Conservation (phyloP, 345 rosid species). For the Clausena lansium region DNA sequence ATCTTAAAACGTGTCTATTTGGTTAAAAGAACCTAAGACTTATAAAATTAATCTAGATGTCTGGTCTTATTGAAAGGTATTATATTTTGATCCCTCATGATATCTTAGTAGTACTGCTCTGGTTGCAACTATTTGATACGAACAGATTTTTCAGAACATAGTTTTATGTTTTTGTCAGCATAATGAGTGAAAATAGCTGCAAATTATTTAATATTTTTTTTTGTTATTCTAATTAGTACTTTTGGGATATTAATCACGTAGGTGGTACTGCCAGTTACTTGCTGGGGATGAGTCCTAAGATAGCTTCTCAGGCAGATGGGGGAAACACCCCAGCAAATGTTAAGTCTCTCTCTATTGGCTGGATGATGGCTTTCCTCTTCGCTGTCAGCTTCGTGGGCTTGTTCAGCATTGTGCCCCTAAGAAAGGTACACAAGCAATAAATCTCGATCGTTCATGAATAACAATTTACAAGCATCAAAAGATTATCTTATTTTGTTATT, state of each 20-base stretch:
- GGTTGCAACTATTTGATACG: not conserved
- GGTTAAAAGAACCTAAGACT: too few species aligned
- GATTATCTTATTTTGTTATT: not conserved
- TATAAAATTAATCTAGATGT: too few species aligned
- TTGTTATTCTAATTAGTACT: not conserved
- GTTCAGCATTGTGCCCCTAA: conserved; percentile 75
- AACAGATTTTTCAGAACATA: not conserved
- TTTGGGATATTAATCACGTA: conserved; percentile 9
- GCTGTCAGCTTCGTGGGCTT: conserved; percentile 83
- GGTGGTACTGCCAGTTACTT: conserved; percentile 87
- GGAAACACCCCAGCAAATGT: conserved; percentile 50
- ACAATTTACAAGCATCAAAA: not conserved
- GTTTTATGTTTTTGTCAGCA: not conserved
- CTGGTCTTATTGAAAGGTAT: too few species aligned
- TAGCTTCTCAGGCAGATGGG: conserved; percentile 57
- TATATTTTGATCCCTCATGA: too few species aligned
- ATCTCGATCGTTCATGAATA: not conserved
- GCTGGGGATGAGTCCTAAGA: conserved; percentile 61
- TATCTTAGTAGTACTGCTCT: not conserved
- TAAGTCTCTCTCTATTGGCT: conserved; percentile 60
- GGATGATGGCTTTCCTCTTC: conserved; percentile 82
- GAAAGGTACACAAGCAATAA: conserved; percentile 45
- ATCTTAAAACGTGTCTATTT: too few species aligned
- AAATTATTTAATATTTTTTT: too few species aligned
- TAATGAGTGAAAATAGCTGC: not conserved